Conservation (phyloP, 345 rosid genomes). For the Euphorbia peplus region DNA sequence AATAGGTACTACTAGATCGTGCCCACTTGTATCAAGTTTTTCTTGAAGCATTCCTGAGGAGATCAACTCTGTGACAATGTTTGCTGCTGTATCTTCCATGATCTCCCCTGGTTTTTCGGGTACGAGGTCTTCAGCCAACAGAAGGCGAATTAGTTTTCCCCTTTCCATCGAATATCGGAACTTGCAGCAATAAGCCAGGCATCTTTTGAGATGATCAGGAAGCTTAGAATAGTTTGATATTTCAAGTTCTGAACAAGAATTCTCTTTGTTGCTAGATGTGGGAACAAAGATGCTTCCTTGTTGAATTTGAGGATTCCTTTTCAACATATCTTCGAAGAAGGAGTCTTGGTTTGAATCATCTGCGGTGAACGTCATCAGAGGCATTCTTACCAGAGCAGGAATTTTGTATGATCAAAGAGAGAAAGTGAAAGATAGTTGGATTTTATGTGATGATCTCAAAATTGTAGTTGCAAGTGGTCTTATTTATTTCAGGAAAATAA, state of each 20-base stretch:
- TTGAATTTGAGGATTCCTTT: not conserved
- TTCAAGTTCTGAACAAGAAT: not conserved
- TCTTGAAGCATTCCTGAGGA: slow-evolving; percentile 7
- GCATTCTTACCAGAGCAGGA: not conserved
- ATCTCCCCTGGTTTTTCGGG: slow-evolving; percentile 6
- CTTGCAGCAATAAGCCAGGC: slow-evolving; percentile 2
- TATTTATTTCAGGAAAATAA: too few species aligned
- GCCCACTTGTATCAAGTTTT: not conserved
- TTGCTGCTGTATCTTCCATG: slow-evolving; percentile 12
- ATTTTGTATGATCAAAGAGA: not conserved
- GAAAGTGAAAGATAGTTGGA: not conserved
- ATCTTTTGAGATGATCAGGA: slow-evolving; percentile 7
- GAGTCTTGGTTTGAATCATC: not conserved
- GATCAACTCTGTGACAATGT: slow-evolving; percentile 4
- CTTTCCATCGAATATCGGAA: not conserved
- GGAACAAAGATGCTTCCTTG: not conserved
- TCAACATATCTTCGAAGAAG: not conserved
- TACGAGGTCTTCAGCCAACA: slow-evolving; percentile 8
- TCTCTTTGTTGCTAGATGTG: not conserved
- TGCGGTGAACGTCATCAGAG: not conserved
- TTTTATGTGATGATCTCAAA: not conserved
- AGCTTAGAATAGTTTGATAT: not conserved
- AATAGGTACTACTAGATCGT: not conserved
- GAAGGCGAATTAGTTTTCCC: slow-evolving; percentile 11
- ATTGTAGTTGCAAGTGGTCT: not conserved